Conservation (phyloP, 345 rosid genomes). For the Carallia pectinifolia region DNA sequence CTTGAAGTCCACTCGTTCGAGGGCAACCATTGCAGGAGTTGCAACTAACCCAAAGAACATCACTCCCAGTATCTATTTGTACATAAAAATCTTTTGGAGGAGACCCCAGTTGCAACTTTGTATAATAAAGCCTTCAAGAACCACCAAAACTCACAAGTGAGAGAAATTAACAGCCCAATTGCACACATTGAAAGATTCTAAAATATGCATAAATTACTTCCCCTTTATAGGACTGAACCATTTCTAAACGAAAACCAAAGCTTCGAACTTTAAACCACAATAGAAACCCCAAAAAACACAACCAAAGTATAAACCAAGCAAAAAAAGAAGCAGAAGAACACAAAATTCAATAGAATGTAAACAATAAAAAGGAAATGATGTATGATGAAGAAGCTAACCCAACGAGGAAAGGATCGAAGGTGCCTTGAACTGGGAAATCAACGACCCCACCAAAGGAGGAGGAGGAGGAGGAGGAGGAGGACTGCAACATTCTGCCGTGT, state of each 20-base stretch:
- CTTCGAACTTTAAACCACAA: not conserved
- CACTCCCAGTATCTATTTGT: conserved; percentile 96
- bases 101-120: conserved; percentile 74
- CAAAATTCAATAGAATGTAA: conserved; percentile 9
- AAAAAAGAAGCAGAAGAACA: not conserved
- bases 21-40: conserved; percentile 89
- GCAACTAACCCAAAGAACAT: conserved; percentile 94
- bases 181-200: not conserved
- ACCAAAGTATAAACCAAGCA: not conserved
- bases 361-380: not conserved
- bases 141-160: conserved; percentile 7
- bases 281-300: not conserved
- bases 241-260: not conserved
- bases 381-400: conserved; percentile 48
- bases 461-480: not conserved
- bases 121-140: conserved; percentile 68
- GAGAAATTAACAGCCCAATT: not conserved
- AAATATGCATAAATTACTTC: too few species aligned
- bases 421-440: conserved; percentile 76
- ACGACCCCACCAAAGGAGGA: conserved; percentile 47
- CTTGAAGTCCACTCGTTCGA: conserved; percentile 72
- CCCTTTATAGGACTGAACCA: too few species aligned
- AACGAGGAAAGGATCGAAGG: conserved; percentile 76
- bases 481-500: conserved; percentile 79
- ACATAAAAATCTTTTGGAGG: conserved; percentile 88